Evolutionary conservation across 2,329 filamentous ascomycete species (phyloP).

Genomic region (Aspergillus aculeatus): DNA sequence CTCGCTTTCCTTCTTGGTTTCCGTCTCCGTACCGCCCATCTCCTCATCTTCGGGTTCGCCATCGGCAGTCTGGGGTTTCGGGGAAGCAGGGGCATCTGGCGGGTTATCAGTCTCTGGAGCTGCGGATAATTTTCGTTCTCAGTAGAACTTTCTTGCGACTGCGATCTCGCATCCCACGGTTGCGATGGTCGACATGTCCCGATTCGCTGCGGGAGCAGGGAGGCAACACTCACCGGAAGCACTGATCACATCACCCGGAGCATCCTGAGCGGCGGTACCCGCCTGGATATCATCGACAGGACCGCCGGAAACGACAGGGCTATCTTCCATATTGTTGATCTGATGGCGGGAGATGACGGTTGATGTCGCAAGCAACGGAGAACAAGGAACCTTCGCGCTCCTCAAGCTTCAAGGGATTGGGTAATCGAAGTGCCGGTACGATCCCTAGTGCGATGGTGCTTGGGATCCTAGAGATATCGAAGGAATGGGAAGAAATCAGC

Average conservation of each 20-base stretch:
- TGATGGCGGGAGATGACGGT: conserved; percentile 25
- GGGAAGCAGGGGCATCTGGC: conserved; percentile 67
- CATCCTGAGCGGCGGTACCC: conserved; percentile 28
- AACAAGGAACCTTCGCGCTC: conserved; percentile 32
- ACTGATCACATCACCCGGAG: conserved; percentile 28
- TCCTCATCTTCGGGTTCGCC: conserved; percentile 69
- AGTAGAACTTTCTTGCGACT: conserved; percentile 34
- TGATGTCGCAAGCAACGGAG: conserved; percentile 31
- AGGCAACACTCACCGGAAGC: conserved; percentile 33
- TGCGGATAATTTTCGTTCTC: conserved; percentile 29
- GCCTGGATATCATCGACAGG: conserved; percentile 31
- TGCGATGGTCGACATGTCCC: conserved; percentile 19
- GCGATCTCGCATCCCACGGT: conserved; percentile 27
- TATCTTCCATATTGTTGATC: conserved; percentile 39
- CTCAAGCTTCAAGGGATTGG: conserved; percentile 21
- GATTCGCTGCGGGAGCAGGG: conserved; percentile 12
- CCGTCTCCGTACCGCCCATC: conserved; percentile 65
- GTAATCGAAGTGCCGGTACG: conserved; percentile 13
- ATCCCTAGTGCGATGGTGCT: conserved; percentile 3
- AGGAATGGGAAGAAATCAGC: neutral
- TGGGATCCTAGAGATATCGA: conserved; percentile 4
- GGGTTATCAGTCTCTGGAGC: conserved; percentile 58
- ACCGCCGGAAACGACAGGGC: conserved; percentile 26
- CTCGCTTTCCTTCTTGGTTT: conserved; percentile 47
- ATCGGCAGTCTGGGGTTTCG: conserved; percentile 60